phyloP scores from a whole-genome alignment of 179 eudicot species.

The Actinidia chinensis region DNA sequence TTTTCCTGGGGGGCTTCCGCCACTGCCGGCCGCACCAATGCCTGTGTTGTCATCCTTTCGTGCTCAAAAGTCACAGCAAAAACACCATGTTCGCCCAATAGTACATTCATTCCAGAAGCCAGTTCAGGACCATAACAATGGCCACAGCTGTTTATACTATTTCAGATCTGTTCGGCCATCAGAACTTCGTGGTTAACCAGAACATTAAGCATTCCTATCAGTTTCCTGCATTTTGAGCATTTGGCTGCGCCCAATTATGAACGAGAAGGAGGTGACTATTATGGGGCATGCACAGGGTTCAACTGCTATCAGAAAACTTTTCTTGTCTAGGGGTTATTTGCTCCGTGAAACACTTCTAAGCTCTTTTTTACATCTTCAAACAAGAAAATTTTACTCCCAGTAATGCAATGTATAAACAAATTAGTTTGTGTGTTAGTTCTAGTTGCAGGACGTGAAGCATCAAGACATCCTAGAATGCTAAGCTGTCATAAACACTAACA shows the following conservation, averaged over 20 bases:
- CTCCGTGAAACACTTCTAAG: conserved; percentile 7
- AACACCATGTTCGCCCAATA: conserved; percentile 2
- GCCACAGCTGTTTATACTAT: neutral
- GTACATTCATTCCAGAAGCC: conserved; percentile 6
- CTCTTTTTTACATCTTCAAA: conserved; percentile 7
- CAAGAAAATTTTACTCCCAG: neutral
- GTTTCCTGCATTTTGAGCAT: no score
- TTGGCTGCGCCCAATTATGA: no score
- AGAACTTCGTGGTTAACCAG: neutral
- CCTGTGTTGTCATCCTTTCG: neutral
- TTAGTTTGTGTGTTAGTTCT: neutral
- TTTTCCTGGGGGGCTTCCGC: no score
- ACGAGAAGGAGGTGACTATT: no score
- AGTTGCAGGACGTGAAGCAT: neutral
- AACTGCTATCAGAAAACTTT: no score
- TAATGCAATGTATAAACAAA: neutral
- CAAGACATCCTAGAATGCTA: neutral
- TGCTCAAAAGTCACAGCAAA: conserved; percentile 12
- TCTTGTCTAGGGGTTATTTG: conserved; percentile 9
- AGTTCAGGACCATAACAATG: conserved; percentile 11
- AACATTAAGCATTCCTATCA: no score
- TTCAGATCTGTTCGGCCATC: neutral
- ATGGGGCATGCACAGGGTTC: no score
- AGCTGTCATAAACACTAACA: neutral
- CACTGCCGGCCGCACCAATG: no score